phyloP scores from a whole-genome alignment of 305 asterid genomes.

The Fraxinus angustifolia region DNA sequence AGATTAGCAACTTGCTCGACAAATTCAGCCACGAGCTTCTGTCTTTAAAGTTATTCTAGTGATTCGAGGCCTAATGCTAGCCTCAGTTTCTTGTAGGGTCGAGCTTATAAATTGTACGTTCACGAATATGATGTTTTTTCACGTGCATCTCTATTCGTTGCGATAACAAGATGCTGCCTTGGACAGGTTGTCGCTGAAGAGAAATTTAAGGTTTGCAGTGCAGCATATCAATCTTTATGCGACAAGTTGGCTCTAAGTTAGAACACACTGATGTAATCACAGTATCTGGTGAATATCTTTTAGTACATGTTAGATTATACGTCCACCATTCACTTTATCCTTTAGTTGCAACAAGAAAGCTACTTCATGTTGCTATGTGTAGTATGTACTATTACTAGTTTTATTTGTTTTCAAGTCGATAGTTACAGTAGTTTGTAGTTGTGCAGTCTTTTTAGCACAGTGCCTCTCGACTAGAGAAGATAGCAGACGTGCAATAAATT shows the following conservation, averaged over 20 bases:
- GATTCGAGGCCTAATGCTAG: neutral
- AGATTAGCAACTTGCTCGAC: neutral
- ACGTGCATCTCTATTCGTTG: neutral
- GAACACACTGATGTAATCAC: neutral
- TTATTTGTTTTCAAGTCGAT: too few species aligned
- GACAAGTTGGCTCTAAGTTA: slow-evolving; percentile 46
- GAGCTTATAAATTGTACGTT: neutral
- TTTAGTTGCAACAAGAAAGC: neutral
- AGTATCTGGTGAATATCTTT: neutral
- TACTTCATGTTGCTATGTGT: neutral
- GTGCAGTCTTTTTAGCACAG: neutral
- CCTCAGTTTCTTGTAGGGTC: neutral
- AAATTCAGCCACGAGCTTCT: neutral
- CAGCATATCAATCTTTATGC: slow-evolving; percentile 79
- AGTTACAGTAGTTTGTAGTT: neutral
- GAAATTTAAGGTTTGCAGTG: slow-evolving; percentile 90
- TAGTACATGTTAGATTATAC: neutral
- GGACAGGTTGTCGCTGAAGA: slow-evolving; percentile 63
- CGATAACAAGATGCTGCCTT: slow-evolving; percentile 22
- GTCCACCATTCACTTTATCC: neutral
- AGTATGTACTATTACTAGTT: neutral
- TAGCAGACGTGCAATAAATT: neutral
- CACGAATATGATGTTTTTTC: neutral
- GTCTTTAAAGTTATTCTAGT: neutral
- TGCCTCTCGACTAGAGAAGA: neutral